Conservation (phyloP, 495 filamentous ascomycete genomes). For the Penicillium manginii region DNA sequence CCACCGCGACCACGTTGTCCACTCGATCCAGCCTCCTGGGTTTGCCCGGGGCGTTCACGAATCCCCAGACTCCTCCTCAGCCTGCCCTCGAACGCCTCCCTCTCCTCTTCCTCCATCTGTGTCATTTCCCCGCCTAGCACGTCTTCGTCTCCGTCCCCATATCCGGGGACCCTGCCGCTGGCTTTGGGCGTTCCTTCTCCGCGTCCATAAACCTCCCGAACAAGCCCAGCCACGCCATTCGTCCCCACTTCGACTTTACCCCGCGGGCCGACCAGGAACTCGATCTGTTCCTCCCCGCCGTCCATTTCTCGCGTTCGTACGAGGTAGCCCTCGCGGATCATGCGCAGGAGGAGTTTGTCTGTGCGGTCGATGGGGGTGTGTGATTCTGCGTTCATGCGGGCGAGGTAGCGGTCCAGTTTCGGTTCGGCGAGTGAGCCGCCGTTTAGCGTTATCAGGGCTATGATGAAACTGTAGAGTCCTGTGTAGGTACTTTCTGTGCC, state of each 20-base stretch:
- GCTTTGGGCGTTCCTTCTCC: constrained; percentile 6
- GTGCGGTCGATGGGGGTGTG: constrained; percentile 78
- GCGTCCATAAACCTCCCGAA: constrained; percentile 62
- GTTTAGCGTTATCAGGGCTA: constrained; percentile 72
- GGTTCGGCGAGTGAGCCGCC: constrained; percentile 74
- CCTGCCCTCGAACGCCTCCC: constrained; percentile 36
- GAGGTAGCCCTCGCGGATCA: constrained; percentile 83
- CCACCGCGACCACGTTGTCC: not conserved
- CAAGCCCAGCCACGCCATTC: constrained; percentile 69
- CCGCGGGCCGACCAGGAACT: constrained; percentile 78
- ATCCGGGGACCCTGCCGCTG: too few species aligned
- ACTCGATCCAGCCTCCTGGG: not conserved
- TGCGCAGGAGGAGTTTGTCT: constrained; percentile 71
- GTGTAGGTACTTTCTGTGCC: constrained; percentile 76
- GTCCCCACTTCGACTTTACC: constrained; percentile 85
- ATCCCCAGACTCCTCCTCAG: constrained; percentile 38
- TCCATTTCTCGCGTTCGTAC: constrained; percentile 69
- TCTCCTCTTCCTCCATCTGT: constrained; percentile 34
- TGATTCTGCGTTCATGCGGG: constrained; percentile 73
- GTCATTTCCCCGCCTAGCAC: constrained; percentile 46
- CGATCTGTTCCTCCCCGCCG: constrained; percentile 72
- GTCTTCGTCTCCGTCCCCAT: constrained; percentile 32
- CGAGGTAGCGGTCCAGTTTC: constrained; percentile 73
- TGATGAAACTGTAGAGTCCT: constrained; percentile 77
- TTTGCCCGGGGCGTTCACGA: not conserved